Evolutionary conservation across 345 rosid species (phyloP), one percentile per base, ranked within the genome.

Genomic region (Ceriops tagal): DNA sequence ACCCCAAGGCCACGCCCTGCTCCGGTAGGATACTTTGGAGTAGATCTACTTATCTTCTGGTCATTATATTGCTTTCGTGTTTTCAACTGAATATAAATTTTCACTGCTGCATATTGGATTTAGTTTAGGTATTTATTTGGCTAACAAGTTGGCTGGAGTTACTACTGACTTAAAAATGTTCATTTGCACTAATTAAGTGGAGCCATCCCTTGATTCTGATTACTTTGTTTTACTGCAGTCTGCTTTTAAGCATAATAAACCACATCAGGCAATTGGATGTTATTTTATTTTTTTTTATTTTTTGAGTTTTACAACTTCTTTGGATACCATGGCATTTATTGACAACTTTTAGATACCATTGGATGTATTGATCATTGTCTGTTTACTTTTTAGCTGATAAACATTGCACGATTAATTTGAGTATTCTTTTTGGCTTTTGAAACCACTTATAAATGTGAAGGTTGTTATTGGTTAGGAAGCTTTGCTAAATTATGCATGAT

Each of bases 11-110:
- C 28, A 55, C 85, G 79, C 15, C 69, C 89, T 67, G 57, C 74
- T 27, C 85, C 82, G 85, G 90, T 85, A 73, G 10, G 27, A 18
- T n/a, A 21, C 18, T 21, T 30, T 28, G 22, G 37, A n/a, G 9
- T 61, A 6, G 6, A 4, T 26, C 5, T 26, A 22, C 11, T 35
- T 49, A 11, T 58, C 31, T 18, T 15, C 18, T 28, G 21, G 28
- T 24, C 22, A 43, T 53, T 39, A 39, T 39, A 10, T 2, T 39
- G 46, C 3, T 9, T 39, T 39, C 15, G 0, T 9, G 46, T 10
- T 39, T 39, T 39, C 46, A 39, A 2, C 15, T 39, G 46, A 37
- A 37, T 39, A 11, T 39, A 39, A 39, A 39, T 15, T 37, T 53
- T 31, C 59, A 28, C 8, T 27, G 8, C 35, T 55, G 70, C 70